These are phyloP conservation scores for Telfairia occidentalis DNA, from an alignment of 331 rosid genomes.

Conservation along the genomic window DNA sequence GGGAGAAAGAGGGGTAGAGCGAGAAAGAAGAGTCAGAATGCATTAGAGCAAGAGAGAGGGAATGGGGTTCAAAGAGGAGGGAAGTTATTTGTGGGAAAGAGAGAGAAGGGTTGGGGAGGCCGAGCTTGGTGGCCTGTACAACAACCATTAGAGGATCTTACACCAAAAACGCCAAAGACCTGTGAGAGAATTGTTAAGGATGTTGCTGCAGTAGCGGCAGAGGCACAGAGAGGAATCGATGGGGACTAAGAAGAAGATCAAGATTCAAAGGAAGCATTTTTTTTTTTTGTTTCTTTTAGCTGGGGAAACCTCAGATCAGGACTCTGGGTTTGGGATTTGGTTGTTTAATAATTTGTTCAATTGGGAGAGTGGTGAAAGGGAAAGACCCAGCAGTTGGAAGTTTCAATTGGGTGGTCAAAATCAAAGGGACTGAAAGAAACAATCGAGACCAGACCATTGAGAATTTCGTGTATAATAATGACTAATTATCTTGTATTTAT, in stretches of 20 bases:
- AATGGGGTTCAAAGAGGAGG: constrained; percentile 60
- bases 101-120: constrained; percentile 53
- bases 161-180: neutral
- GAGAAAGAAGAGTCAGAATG: constrained; percentile 79
- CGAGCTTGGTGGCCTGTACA: constrained; percentile 54
- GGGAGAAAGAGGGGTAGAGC: constrained; percentile 58
- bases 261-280: neutral
- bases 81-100: constrained; percentile 45
- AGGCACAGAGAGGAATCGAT: neutral
- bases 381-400: neutral
- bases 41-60: constrained; percentile 74
- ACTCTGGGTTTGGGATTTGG: neutral
- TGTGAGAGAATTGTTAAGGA: neutral
- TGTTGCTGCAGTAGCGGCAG: neutral
- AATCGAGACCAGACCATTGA: neutral
- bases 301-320: neutral
- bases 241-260: neutral
- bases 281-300: neutral
- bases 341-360: neutral
- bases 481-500: too few relatives aligned
- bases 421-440: neutral
- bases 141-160: constrained; percentile 49
- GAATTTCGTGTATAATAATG: too few relatives aligned
- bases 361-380: neutral
- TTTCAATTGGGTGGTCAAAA: neutral